These are phyloP conservation scores for Coemansia asiatica DNA, from an alignment of 192 early-diverging fungal species.

Conservation along the genomic window DNA sequence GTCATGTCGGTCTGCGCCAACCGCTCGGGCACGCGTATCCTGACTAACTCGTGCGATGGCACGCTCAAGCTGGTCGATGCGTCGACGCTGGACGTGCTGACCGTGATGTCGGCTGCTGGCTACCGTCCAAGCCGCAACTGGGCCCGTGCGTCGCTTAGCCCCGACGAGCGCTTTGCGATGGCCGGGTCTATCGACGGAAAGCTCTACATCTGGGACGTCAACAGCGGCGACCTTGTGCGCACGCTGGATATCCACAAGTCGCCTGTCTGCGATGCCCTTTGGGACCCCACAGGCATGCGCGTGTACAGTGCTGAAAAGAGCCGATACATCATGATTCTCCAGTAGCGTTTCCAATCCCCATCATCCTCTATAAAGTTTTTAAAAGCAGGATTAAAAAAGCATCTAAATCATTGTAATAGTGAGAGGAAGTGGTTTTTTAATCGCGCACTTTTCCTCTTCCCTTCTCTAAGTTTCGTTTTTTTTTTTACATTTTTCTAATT, in stretches of 20 bases:
- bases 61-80: slow-evolving; percentile 84
- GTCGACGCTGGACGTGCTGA: slow-evolving; percentile 69
- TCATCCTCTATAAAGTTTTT: background rate
- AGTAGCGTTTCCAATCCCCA: slow-evolving; percentile 5
- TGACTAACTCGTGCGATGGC: slow-evolving; percentile 95
- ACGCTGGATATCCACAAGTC: slow-evolving; percentile 72
- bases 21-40: slow-evolving; percentile 57
- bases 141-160: slow-evolving; percentile 77
- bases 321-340: slow-evolving; percentile 53
- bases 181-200: slow-evolving; percentile 81
- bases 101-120: slow-evolving; percentile 61
- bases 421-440: background rate
- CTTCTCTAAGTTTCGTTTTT: background rate
- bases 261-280: slow-evolving; percentile 68
- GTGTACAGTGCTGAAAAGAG: slow-evolving; percentile 71
- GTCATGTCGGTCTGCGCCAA: slow-evolving; percentile 83
- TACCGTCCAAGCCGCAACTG: slow-evolving; percentile 88
- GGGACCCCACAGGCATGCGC: slow-evolving; percentile 61
- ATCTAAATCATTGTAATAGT: background rate
- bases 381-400: background rate
- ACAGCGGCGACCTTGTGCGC: slow-evolving; percentile 66
- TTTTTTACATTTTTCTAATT: background rate
- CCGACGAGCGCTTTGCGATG: slow-evolving; percentile 80
- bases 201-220: slow-evolving; percentile 78
- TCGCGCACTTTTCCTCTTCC: background rate